Base-by-base conservation (phyloP, 164 flowering plant species). In the Magnolia sinica region DNA sequence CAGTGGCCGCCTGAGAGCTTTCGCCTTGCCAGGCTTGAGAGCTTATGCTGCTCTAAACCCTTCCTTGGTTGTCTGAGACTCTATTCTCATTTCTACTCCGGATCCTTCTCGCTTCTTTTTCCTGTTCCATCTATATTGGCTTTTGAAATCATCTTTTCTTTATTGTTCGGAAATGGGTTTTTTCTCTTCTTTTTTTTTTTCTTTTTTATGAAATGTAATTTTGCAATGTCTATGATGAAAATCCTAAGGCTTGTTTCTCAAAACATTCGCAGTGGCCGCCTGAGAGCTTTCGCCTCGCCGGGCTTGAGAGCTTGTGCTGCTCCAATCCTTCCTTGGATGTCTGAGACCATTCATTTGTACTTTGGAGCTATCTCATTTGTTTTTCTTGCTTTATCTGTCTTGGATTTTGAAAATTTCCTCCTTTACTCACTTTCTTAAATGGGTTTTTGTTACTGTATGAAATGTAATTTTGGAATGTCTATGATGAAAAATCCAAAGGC, bases 221-320 rank as follows among this genome's bases (percentile, higher is more conserved):
- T 55, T 16, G 18, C 13, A 9, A 18, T 82, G 83, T 80, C 75
- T 74, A 84, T 78, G 90, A 88, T 71, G 88, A 81, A n/a, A 77
- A 18, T 51, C 61, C 70, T 27, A 82, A 85, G 89, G 87, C 87
- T 87, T 85, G 87, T 87, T 87, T 87, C 89, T 86, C 89, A 85
- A 78, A 78, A 83, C 92, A 88, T 89, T 86, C 91, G 88, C 92
- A 89, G 87, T 87, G 86, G 86, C 90, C 90, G 86, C 88, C 93
- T 81, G 65, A 86, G 84, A 80, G 85, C 88, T 90, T 88, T 88
- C 91, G 88, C 85, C 86, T 83, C 76, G 76, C 76, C 69, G 9
- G 70, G 76, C 70, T 74, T 74, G 76, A 74, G 70, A 74, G 76
- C 76, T 64, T 37, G 22, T 64, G 69, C 76, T 74, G 76, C 31